Percentiles rank a stretch among this genome's conserved stretches.
Conservation (phyloP, 106 monocot species). For the Acorus calamus region DNA sequence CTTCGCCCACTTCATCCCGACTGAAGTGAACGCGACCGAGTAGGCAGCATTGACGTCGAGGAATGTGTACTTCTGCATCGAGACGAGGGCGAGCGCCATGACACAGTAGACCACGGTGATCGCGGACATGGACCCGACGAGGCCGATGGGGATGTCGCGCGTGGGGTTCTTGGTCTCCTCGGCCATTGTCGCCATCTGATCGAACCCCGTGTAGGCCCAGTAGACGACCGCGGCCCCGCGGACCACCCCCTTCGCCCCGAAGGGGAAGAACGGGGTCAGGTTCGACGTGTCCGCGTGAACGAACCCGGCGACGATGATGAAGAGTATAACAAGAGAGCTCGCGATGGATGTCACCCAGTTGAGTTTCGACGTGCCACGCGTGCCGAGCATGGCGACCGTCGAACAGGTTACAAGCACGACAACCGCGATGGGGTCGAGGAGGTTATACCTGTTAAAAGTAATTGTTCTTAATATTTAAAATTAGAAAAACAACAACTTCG, state of each 20-base stretch:
- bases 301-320: conserved; percentile 48
- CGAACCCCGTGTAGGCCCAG: conserved; percentile 69
- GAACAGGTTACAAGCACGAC: conserved; percentile 26
- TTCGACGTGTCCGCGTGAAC: conserved; percentile 35
- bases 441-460: too few species aligned
- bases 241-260: conserved; percentile 53
- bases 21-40: conserved; percentile 55
- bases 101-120: conserved; percentile 63
- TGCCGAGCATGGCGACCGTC: conserved; percentile 30
- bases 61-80: conserved; percentile 63
- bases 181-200: conserved; percentile 73
- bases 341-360: conserved; percentile 50
- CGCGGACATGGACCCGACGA: conserved; percentile 57
- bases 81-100: conserved; percentile 59
- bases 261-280: conserved; percentile 55
- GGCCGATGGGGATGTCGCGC: conserved; percentile 71
- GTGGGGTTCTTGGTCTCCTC: conserved; percentile 75
- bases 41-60: conserved; percentile 58
- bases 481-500: too few species aligned
- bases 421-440: conserved; percentile 64
- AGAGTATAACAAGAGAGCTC: conserved; percentile 34
- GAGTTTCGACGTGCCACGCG: conserved; percentile 33
- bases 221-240: conserved; percentile 57
- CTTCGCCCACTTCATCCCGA: conserved; percentile 79
- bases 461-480: too few species aligned